Evolutionary conservation across 345 rosid species (phyloP).

Genomic region (Syzygium aromaticum): DNA sequence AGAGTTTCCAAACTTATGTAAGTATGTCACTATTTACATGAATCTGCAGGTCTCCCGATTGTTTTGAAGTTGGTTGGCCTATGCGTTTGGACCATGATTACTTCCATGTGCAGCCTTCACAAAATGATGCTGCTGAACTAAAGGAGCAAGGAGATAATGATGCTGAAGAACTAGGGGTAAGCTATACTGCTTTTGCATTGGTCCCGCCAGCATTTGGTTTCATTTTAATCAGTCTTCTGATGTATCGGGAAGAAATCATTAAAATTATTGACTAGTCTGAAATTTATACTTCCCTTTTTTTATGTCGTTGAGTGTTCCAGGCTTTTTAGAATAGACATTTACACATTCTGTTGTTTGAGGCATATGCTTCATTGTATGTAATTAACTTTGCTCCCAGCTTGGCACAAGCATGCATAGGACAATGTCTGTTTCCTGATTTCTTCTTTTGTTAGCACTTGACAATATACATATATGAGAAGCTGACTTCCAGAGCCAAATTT

Average conservation of each 20-base stretch:
- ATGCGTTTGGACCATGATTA: conserved; percentile 65
- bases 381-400: neutral
- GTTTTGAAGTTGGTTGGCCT: conserved; percentile 94
- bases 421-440: neutral
- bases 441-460: neutral
- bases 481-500: neutral
- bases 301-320: neutral
- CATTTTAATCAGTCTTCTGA: neutral
- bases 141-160: conserved; percentile 29
- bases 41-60: conserved; percentile 64
- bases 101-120: conserved; percentile 29
- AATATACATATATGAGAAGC: neutral
- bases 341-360: neutral
- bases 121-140: conserved; percentile 13
- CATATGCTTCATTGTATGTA: neutral
- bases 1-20: neutral
- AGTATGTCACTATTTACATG: neutral
- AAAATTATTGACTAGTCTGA: neutral
- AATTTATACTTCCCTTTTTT: neutral
- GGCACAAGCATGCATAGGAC: neutral
- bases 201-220: neutral
- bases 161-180: conserved; percentile 66
- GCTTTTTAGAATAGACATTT: neutral
- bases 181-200: neutral
- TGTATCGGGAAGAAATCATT: neutral